Base-by-base conservation (phyloP, 805 yeast genomes). In the Metschnikowia sp. region DNA sequence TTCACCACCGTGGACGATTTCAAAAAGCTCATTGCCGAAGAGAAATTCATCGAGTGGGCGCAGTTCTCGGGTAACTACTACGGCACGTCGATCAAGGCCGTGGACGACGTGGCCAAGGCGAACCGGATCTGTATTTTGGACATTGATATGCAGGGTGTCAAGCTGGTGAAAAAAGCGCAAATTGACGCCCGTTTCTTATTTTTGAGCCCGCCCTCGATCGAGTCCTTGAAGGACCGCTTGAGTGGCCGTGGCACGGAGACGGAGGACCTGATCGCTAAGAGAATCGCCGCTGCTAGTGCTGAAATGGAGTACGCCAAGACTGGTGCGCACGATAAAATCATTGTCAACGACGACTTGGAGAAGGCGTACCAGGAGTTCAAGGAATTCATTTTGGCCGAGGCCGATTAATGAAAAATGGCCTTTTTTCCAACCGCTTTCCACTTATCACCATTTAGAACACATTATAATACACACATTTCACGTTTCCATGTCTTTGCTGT, bases 121-220 rank as follows among this genome's bases (percentile, higher is more conserved):
- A 87, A 89, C 58, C 82, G 78, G 67, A 84, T 84, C 44, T 94
- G 98, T 74, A 84, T 94, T 53, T 77, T 94, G 64, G 99, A 94
- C 70, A 94, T 94, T 56, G 99, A 94, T 78, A 91, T 92, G 97
- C 98, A 94, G 74, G 99, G 99, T 56, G 99, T 94, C 60, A 85
- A 87, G 72, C 78, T 89, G 26, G 97, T 94, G 55, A 94, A 94
- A 72, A 71, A 81, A 46, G 81, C 96, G 13, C 80, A 81, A 56
- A 76, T 94, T 59, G 82, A 88, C 58, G 97, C 99, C 29, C 79
- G 91, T 66, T 94, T 66, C 68, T 72, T 94, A 57, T 94, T 94
- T 63, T 67, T 94, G 52, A 85, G 96, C 36, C 99, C 99, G 32
- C 99, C 99, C 30, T 84, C 94, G 15, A 72, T 90, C 55, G 96